Percentiles rank a stretch among this genome's conserved stretches.
Evolutionary conservation across 345 rosid genomes (phyloP).

Genomic region (Limnanthes douglasii): DNA sequence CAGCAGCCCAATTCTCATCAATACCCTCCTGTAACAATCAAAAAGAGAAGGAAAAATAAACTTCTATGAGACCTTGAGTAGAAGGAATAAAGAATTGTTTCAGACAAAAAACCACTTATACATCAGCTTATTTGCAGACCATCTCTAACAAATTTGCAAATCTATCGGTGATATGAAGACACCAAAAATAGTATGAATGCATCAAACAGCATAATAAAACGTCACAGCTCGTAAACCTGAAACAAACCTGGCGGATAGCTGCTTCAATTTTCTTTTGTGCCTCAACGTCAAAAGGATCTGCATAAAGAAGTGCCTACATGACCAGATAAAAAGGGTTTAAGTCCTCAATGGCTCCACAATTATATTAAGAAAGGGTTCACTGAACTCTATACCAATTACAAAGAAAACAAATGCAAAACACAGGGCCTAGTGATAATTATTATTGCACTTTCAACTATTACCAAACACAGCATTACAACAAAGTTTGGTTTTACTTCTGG

Average conservation of each 20-base stretch:
- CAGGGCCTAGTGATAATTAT: neutral
- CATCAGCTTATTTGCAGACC: neutral
- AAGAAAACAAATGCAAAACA: conserved; percentile 4
- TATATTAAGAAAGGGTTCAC: neutral
- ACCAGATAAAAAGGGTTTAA: conserved; percentile 1
- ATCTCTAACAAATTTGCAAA: neutral
- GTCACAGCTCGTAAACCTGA: too few relatives aligned
- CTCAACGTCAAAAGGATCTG: conserved; percentile 97
- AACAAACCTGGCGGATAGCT: conserved; percentile 79
- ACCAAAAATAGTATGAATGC: too few relatives aligned
- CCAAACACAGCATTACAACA: neutral
- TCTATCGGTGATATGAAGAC: neutral
- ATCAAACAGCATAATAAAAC: too few relatives aligned
- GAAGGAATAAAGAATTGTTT: neutral
- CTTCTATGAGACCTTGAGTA: too few relatives aligned
- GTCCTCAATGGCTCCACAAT: conserved; percentile 4
- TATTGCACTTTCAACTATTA: neutral
- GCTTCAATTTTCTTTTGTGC: conserved; percentile 98
- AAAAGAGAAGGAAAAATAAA: conserved; percentile 3
- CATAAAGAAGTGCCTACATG: conserved; percentile 66
- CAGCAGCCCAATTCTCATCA: conserved; percentile 99
- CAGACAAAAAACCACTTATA: neutral
- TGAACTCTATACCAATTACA: neutral
- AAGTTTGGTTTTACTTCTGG: neutral
- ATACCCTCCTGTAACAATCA: conserved; percentile 64